Evolutionary conservation across 2,329 filamentous ascomycete genomes (phyloP), one percentile per base, ranked within the genome.

Genomic region (Beauveria asiatica): DNA sequence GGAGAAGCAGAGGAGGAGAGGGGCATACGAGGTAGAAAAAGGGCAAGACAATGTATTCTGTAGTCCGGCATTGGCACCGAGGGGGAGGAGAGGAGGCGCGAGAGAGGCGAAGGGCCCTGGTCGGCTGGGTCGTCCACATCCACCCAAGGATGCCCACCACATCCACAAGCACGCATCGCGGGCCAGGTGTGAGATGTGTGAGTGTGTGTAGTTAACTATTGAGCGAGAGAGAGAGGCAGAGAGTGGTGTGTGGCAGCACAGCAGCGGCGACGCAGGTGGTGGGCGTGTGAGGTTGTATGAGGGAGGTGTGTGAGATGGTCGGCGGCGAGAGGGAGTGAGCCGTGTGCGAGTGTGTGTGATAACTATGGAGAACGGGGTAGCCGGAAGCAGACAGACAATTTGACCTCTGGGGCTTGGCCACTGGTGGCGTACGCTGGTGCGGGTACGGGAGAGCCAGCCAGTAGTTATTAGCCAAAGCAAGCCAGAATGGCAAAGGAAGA

Each of bases 11-110:
- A 59, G 41, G 56, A 51, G 55, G 51, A 59, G 59, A 59, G 62
- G 56, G 61, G 61, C 56, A 52, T 56, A 60, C 51, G 57, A 62
- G 57, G 60, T 60, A 63, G 56, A 62, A 56, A 50, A 58, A 61
- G 57, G 61, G 58, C 57, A 62, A 62, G 61, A 61, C 57, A 62
- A 46, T 59, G 61, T 59, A 62, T 62, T 62, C 61, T 62, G 61
- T 62, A 62, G 61, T 50, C 56, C 61, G 61, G 61, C 61, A 62
- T 59, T 59, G 56, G 61, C 48, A 59, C 49, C 60, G 50, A 62
- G 56, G 56, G 33, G 56, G 56, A 51, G 56, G 25, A 51, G 56
- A 59, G 48, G 56, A 52, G 56, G 48, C 56, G 56, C 48, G 56
- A 52, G 39, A 59, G 56, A 58, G 56, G 56, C 56, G 56, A 58